Base-by-base conservation (phyloP, 441 rosid genomes). In the Oxalis stricta region DNA sequence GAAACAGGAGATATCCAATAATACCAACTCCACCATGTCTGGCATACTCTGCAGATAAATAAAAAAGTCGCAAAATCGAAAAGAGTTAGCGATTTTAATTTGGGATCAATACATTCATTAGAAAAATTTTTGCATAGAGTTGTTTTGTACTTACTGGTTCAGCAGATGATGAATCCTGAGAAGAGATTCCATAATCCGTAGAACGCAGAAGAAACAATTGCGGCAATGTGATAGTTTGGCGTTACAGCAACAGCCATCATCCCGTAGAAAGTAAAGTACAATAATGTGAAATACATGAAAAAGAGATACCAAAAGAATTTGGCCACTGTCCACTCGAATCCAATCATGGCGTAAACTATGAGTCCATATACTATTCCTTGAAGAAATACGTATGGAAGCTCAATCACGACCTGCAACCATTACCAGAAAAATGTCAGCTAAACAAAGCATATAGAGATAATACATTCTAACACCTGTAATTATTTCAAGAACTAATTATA, bases 171-270 rank as follows among this genome's bases (percentile, higher is more conserved):
- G 40, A 69, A 76, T 51, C 75, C 79, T n/a, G 79, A 65, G 47
- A 73, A 72, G 31, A 76, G 60, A 33, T 48, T 76, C 71, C 76
- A 76, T 10, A 61, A 9, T 30, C 58, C 45, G 23, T 55, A 67
- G 16, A 82, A 53, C 10, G 63, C 44, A 8, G 66, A 52, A 12
- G 77, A 67, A 32, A 70, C 31, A 2, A 79, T 65, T 11, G 72
- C 56, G 0, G 80, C 76, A 3, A 68, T 6, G 31, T 26, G 68
- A 52, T 71, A 71, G 68, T 61, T 76, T 30, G 93, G 84, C 5
- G 78, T 71, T 17, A 67, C 30, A 2, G 78, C 55, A 7, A 79
- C 71, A 5, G 66, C 18, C 84, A 76, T 69, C 69, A 84, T 67
- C 15, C 75, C 72, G 3, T 60, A 67, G 60, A 51, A 76, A 33